These are phyloP conservation scores for Leersia perrieri DNA, from an alignment of 176 grass and related monocot species.

Conservation along the genomic window DNA sequence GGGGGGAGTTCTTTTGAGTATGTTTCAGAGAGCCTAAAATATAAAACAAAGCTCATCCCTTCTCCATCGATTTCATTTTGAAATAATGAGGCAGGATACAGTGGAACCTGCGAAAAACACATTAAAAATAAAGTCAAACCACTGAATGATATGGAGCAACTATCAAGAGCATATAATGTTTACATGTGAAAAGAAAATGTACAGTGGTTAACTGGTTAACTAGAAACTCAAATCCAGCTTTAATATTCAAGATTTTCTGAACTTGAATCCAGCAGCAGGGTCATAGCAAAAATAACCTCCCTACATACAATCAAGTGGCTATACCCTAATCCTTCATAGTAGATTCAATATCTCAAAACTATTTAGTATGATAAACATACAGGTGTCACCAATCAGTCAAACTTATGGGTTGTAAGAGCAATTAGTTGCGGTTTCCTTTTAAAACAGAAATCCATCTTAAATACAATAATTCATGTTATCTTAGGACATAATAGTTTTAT, in stretches of 20 bases:
- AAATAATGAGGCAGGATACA: conserved; percentile 94
- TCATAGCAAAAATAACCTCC: neutral
- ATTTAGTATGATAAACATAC: neutral
- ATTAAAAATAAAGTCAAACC: conserved; percentile 12
- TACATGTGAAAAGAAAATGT: neutral
- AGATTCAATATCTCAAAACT: conserved; percentile 1
- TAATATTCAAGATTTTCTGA: neutral
- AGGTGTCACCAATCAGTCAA: neutral
- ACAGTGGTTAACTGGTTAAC: neutral
- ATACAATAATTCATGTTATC: neutral
- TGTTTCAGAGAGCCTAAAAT: conserved; percentile 88
- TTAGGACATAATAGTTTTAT: neutral
- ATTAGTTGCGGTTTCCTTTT: neutral
- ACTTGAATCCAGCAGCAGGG: neutral
- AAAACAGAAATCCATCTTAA: neutral
- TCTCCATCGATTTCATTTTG: conserved; percentile 94
- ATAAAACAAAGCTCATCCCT: conserved; percentile 96
- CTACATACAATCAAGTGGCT: neutral
- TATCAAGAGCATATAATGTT: conserved; percentile 1
- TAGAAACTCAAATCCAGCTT: neutral
- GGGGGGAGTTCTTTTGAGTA: conserved; percentile 91
- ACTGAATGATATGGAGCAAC: neutral
- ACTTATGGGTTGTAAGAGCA: neutral
- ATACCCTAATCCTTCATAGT: conserved; percentile 11
- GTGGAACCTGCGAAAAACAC: conserved; percentile 65